Evolutionary conservation across 495 filamentous ascomycete species (phyloP).

Genomic region (Penicillium cosmopolitanum): DNA sequence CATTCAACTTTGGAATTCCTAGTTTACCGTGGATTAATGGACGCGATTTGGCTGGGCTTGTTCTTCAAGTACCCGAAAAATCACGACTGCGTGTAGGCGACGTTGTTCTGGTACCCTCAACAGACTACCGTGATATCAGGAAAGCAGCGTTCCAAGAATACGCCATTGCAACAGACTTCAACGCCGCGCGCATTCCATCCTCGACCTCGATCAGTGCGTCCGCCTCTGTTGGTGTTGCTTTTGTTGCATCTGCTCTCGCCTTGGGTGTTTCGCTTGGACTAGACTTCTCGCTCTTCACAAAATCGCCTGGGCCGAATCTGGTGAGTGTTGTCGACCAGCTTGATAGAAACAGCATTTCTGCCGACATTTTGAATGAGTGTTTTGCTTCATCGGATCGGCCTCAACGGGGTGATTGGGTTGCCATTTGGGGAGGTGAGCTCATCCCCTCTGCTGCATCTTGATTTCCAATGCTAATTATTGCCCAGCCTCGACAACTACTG

Average conservation of each 20-base stretch:
- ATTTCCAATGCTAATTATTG: constrained; percentile 3
- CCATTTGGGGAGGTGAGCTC: constrained; percentile 67
- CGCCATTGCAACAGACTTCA: constrained; percentile 63
- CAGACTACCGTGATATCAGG: constrained; percentile 70
- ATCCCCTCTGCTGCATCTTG: neutral
- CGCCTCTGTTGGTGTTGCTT: constrained; percentile 66
- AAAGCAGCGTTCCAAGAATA: constrained; percentile 74
- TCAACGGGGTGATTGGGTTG: constrained; percentile 63
- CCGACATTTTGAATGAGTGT: constrained; percentile 58
- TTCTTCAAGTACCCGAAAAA: constrained; percentile 50
- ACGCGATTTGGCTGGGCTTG: constrained; percentile 62
- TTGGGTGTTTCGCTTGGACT: constrained; percentile 66
- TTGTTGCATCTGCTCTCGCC: constrained; percentile 60
- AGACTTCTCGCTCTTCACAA: constrained; percentile 49
- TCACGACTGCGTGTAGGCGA: constrained; percentile 57
- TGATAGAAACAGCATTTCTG: constrained; percentile 42
- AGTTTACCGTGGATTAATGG: constrained; percentile 68
- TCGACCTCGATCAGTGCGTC: constrained; percentile 51
- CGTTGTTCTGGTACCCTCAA: constrained; percentile 64
- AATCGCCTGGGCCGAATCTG: constrained; percentile 56
- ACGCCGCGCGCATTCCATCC: constrained; percentile 60
- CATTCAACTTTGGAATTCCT: constrained; percentile 69
- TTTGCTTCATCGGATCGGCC: constrained; percentile 55
- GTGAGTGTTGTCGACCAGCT: constrained; percentile 44
- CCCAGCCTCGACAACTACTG: constrained; percentile 62